Base-by-base conservation (phyloP, 805 yeast genomes). In the Myxozyma lipomycoides region DNA sequence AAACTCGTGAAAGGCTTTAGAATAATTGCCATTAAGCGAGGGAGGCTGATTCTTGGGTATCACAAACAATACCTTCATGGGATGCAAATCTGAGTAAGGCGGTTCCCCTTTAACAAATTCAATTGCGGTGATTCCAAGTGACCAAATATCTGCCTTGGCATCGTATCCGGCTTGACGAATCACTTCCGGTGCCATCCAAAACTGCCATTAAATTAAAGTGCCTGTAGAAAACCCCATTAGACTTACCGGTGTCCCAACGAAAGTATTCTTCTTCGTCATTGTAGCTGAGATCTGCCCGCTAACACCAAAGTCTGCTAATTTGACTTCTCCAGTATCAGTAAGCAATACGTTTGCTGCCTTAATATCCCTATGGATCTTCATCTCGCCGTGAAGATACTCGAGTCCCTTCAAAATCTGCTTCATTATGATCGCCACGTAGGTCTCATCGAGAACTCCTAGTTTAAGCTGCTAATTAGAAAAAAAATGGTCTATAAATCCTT, bases 101-200 rank as follows among this genome's bases (percentile, higher is more conserved):
- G 96, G 95, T 7, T 74, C 68, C 0, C 97, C 98, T 2, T 82
- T 80, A 1, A 85, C 75, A 43, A 93, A 71, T 68, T 93, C 98
- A 61, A 86, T 84, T 1, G 86, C 81, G 0, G 98, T 90, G 45
- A 93, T 91, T 0, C 98, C 98, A 21, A 89, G 72, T 0, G 96
- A 88, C 98, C 98, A 93, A 46, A 93, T 86, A 64, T 93, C 98
- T 1, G 89, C 95, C 62, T 84, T 86, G 55, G 83, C 85, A 63
- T 86, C 77, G 66, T 93, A 89, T 0, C 93, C 95, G 41, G 67
- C 61, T 63, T 76, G 65, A 3, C 73, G 66, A 40, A 93, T 84
- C n/a, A 91, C 85, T 66, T 93, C 98, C 0, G 98, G 98, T 0
- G 98, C 98, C 98, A 91, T 90, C 97, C 97, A 90, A 67, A 80